phyloP scores from a whole-genome alignment of 2,329 filamentous ascomycete species.

The Penicillium expansum region DNA sequence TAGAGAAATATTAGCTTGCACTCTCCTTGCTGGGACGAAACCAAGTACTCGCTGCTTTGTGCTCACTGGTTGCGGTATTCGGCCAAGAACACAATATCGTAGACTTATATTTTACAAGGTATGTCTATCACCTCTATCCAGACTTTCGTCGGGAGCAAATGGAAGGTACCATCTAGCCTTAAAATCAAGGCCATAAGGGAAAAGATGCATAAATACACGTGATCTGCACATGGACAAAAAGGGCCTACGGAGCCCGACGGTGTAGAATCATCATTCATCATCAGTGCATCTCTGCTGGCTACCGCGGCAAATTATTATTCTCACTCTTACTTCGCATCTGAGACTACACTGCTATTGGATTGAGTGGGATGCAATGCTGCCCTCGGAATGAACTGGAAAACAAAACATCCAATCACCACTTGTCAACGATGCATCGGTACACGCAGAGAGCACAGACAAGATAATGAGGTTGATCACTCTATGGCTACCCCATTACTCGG shows the following conservation, averaged over 20 bases:
- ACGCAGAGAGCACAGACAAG: neutral
- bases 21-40: no score
- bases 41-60: no score
- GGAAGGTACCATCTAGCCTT: neutral
- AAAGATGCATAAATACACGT: no score
- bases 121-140: no score
- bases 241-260: neutral
- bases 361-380: no score
- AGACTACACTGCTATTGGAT: neutral
- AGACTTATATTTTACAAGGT: no score
- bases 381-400: neutral
- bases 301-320: neutral
- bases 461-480: neutral
- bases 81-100: no score
- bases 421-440: neutral
- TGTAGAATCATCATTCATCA: neutral
- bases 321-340: neutral
- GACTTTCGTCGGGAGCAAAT: no score
- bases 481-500: neutral
- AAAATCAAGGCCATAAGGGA: no score
- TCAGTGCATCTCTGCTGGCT: neutral
- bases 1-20: no score
- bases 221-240: neutral
- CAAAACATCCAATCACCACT: neutral
- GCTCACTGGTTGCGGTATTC: no score